Percentiles rank a stretch among this genome's conserved stretches.
Conservation (phyloP, 805 yeast genomes). For the Saccharomycopsis javanensis region DNA sequence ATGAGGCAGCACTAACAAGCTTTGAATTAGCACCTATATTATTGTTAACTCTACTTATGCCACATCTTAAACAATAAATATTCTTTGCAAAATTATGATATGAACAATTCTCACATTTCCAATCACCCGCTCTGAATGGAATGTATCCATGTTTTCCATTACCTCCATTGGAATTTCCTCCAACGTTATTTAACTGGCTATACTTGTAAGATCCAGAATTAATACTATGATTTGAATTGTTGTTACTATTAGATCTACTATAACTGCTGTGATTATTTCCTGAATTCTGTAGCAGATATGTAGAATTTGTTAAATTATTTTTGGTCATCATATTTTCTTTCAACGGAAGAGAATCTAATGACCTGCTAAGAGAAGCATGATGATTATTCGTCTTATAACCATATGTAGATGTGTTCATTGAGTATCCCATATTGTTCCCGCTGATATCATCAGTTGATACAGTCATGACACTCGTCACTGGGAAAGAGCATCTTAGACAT, state of each 20-base stretch:
- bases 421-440: slow-evolving; percentile 4
- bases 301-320: not conserved
- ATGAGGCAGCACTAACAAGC: slow-evolving; percentile 8
- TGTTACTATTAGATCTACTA: slow-evolving; percentile 2
- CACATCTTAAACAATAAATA: slow-evolving; percentile 78
- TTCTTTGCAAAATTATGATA: slow-evolving; percentile 93
- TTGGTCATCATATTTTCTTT: not conserved
- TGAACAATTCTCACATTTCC: slow-evolving; percentile 81
- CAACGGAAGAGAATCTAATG: not conserved
- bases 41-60: slow-evolving; percentile 47
- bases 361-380: not conserved
- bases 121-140: slow-evolving; percentile 95
- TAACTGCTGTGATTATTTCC: slow-evolving; percentile 9
- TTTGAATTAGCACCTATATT: slow-evolving; percentile 3
- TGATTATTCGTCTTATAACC: not conserved
- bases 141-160: slow-evolving; percentile 31
- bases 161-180: not conserved
- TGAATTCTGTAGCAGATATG: not conserved
- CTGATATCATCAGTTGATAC: slow-evolving; percentile 24
- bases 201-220: slow-evolving; percentile 10
- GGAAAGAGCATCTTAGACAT: slow-evolving; percentile 87
- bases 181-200: slow-evolving; percentile 17
- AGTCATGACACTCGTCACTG: slow-evolving; percentile 64
- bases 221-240: not conserved
- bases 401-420: slow-evolving; percentile 2